Evolutionary conservation across 2,329 filamentous ascomycete species (phyloP), one percentile per base, ranked within the genome.

Genomic region (Gnomoniopsis smithogilvyi): DNA sequence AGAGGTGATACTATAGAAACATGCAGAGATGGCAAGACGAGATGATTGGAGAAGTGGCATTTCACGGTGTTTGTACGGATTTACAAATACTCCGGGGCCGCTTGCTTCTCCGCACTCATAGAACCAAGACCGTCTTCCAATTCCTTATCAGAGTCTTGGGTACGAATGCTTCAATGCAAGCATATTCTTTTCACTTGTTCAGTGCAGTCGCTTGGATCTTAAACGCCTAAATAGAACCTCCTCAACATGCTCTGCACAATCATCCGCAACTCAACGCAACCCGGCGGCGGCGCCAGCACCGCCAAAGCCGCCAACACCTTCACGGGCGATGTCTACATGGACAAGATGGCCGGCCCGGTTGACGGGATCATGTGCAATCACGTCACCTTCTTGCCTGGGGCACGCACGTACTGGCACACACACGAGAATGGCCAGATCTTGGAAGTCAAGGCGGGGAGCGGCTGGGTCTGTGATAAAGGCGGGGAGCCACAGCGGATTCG

Each of bases 381-480:
- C 48, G 75, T 78, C 54, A 75, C 68, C 43, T 78, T 78, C 62
- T 72, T 73, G 0, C 75, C 75, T 8, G 73, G 75, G 52, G 72
- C 76, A 0, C 70, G 76, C 21, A 78, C 75, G 6, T 68, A 76
- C 65, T 78, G 76, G 76, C 76, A 78, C 65, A 72, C 68, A 1
- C 76, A 79, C 62, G 73, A 76, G 52, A 66, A 71, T n/a, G 76
- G 76, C 3, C 76, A 78, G 64, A 66, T 78, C 34, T 65, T 78
- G 36, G 67, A 71, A 33, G 75, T 78, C 2, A 67, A 73, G 17
- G 67, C 72, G 2, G 76, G 76, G 0, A 67, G 66, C 8, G 76
- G 75, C 8, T 73, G 76, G 68, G 69, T 78, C 22, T 78, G 76
- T 59, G 74, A 76, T 22, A 72, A 71, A 41, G 76, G 75, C 1